Evolutionary conservation across 805 yeast genomes (phyloP).

Genomic region (Cyberlindnera samutprakarnensis): DNA sequence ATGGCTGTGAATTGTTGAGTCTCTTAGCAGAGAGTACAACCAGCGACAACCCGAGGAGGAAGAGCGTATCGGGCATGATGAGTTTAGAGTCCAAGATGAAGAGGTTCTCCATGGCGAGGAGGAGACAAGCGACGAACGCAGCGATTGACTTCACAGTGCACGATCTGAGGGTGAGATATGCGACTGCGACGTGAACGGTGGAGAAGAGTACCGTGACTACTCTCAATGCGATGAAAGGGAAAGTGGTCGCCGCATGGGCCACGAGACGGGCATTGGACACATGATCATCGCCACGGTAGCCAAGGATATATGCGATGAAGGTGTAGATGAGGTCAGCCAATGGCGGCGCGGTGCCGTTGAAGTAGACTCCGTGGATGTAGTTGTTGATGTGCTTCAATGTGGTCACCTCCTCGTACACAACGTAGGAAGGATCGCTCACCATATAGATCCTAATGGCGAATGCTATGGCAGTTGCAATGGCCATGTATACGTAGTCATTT

Average conservation of each 20-base stretch:
- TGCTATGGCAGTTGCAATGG: constrained; percentile 16
- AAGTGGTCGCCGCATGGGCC: constrained; percentile 13
- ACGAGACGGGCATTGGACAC: constrained; percentile 13
- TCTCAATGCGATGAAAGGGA: constrained; percentile 51
- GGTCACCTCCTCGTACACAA: constrained; percentile 43
- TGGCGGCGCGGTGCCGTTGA: constrained; percentile 71
- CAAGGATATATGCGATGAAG: constrained; percentile 41
- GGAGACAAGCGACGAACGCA: constrained; percentile 41
- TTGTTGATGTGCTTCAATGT: constrained; percentile 32
- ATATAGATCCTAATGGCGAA: constrained; percentile 14
- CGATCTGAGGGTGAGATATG: constrained; percentile 47
- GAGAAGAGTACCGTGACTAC: constrained; percentile 51
- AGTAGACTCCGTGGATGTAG: constrained; percentile 51
- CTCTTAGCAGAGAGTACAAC: constrained; percentile 45
- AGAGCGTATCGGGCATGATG: constrained; percentile 37
- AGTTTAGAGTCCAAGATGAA: constrained; percentile 51
- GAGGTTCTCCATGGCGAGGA: constrained; percentile 56
- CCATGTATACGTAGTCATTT: constrained; percentile 3
- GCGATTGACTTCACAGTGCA: constrained; percentile 45
- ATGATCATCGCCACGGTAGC: constrained; percentile 37
- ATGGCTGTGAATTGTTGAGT: constrained; percentile 38
- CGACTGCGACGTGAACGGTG: constrained; percentile 40
- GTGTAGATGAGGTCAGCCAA: constrained; percentile 54
- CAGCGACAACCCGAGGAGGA: constrained; percentile 38
- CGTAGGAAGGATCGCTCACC: constrained; percentile 18